phyloP scores from a whole-genome alignment of 2,329 filamentous ascomycete species.

The Colletotrichum caudatum region DNA sequence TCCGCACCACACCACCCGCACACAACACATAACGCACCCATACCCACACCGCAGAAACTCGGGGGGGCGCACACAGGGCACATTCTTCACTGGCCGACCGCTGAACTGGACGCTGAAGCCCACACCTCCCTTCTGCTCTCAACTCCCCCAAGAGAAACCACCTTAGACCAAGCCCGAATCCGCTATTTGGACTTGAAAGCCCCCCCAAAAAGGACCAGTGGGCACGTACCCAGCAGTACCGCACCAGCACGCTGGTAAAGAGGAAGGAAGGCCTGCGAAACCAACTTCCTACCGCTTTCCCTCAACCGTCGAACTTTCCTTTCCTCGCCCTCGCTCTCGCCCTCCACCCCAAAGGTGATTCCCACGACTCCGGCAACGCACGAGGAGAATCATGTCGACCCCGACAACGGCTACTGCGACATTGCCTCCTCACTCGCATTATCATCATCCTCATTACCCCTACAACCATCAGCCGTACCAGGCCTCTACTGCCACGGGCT shows the following conservation, averaged over 20 bases:
- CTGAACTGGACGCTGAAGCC: conserved; percentile 17
- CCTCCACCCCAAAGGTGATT: conserved; percentile 35
- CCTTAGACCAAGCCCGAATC: conserved; percentile 13
- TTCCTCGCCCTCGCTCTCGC: conserved; percentile 30
- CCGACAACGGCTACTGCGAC: conserved; percentile 63
- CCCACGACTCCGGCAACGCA: conserved; percentile 34
- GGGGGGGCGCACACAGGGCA: conserved; percentile 24
- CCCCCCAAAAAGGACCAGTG: conserved; percentile 20
- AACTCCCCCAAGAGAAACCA: conserved; percentile 19
- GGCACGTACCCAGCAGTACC: conserved; percentile 37
- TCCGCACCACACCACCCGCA: neutral
- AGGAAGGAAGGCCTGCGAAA: conserved; percentile 36
- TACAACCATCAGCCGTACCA: conserved; percentile 64
- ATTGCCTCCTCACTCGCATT: conserved; percentile 62
- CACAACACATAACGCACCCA: conserved; percentile 6
- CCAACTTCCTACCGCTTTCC: conserved; percentile 34
- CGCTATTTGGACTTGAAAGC: conserved; percentile 40
- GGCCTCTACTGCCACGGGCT: conserved; percentile 55
- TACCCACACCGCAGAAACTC: conserved; percentile 6
- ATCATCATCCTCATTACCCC: conserved; percentile 74
- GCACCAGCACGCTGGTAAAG: conserved; percentile 35
- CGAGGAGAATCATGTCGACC: conserved; percentile 75
- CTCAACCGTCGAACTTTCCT: conserved; percentile 35
- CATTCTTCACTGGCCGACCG: conserved; percentile 23
- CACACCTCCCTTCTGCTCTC: conserved; percentile 10